phyloP scores from a whole-genome alignment of 805 yeast species.

The Candida yuanshanica region DNA sequence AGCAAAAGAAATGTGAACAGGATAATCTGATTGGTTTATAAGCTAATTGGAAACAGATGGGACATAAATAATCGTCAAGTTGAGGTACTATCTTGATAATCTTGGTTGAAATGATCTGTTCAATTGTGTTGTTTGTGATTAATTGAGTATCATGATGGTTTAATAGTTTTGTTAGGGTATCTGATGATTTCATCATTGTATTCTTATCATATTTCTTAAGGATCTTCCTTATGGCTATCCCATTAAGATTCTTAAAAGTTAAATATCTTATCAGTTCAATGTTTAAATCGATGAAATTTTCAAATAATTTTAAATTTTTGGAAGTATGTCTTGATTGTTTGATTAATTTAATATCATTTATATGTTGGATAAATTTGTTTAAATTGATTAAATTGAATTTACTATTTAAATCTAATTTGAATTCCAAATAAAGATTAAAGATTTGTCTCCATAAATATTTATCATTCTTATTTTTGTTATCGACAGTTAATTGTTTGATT shows the following conservation, averaged over 20 bases:
- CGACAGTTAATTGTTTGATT: constrained; percentile 11
- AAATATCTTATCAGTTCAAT: constrained; percentile 48
- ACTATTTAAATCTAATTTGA: constrained; percentile 55
- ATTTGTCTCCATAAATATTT: constrained; percentile 67
- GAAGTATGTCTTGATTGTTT: constrained; percentile 35
- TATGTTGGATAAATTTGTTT: constrained; percentile 38
- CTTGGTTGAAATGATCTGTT: constrained; percentile 43
- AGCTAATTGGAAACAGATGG: constrained; percentile 65
- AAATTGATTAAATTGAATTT: constrained; percentile 41
- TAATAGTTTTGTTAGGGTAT: constrained; percentile 39
- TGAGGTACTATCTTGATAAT: constrained; percentile 61
- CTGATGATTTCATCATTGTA: constrained; percentile 47
- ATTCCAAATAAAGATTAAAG: constrained; percentile 58
- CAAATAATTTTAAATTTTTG: constrained; percentile 40
- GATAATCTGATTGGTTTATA: constrained; percentile 62
- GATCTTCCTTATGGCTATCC: constrained; percentile 60
- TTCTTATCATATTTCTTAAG: constrained; percentile 73
- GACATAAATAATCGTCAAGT: constrained; percentile 70
- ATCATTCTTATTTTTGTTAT: constrained; percentile 40
- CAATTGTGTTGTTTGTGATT: constrained; percentile 14
- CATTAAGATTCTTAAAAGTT: constrained; percentile 56
- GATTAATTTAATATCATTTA: constrained; percentile 32
- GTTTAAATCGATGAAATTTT: constrained; percentile 48
- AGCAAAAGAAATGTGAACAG: constrained; percentile 68
- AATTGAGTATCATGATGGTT: constrained; percentile 22